These are phyloP conservation scores for Auricularia cornea DNA, from an alignment of 768 basidiomycete genomes.

Conservation along the genomic window DNA sequence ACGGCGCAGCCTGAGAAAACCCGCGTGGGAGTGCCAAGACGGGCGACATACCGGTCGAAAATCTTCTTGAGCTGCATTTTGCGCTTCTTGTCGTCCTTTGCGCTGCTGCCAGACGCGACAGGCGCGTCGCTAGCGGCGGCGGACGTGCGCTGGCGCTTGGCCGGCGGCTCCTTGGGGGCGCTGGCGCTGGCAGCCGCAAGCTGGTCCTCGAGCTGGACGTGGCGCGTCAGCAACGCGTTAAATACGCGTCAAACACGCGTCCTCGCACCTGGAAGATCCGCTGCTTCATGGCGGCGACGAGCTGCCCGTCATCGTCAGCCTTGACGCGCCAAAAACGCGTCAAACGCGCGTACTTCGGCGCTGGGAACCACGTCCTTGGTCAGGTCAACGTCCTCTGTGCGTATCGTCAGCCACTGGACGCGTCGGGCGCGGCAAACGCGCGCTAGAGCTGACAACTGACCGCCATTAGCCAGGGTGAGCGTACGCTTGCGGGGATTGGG, in stretches of 20 bases:
- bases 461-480: neutral
- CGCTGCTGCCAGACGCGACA: constrained; percentile 11
- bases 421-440: no score
- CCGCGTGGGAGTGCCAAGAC: neutral
- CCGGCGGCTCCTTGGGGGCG: neutral
- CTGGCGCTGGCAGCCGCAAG: neutral
- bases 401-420: neutral
- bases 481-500: neutral
- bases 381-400: neutral
- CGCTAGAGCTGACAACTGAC: neutral
- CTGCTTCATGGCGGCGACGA: constrained; percentile 2
- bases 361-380: neutral
- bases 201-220: constrained; percentile 3
- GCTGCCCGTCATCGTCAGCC: no score
- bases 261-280: constrained; percentile 1
- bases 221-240: neutral
- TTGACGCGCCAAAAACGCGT: no score
- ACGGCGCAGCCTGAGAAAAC: neutral
- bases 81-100: constrained; percentile 30
- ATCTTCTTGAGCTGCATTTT: constrained; percentile 33
- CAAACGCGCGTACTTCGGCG: neutral
- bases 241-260: no score
- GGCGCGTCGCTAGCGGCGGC: constrained; percentile 2
- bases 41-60: constrained; percentile 25
- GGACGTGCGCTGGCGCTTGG: constrained; percentile 5